These are phyloP conservation scores for Ballota nigra DNA, from an alignment of 257 asterid genomes.

Conservation along the genomic window DNA sequence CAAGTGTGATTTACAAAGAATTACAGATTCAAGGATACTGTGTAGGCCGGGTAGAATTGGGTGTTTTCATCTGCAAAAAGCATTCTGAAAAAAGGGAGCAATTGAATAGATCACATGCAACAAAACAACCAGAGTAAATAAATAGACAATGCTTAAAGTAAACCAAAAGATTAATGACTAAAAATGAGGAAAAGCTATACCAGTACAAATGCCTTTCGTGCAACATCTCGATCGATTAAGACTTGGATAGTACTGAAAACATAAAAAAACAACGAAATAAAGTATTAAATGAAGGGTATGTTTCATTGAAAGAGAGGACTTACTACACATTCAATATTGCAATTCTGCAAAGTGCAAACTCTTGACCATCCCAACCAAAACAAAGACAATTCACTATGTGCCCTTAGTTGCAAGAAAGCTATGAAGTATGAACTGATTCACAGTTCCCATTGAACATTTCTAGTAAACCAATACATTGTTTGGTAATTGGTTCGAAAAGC, in stretches of 20 bases:
- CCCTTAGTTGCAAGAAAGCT: slow-evolving; percentile 7
- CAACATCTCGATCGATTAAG: slow-evolving; percentile 97
- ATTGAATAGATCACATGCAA: slow-evolving; percentile 2
- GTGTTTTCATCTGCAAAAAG: slow-evolving; percentile 96
- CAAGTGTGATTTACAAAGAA: not conserved
- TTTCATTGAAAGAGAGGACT: slow-evolving; percentile 6
- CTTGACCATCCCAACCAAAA: not conserved
- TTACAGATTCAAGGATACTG: slow-evolving; percentile 73
- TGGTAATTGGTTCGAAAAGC: not conserved
- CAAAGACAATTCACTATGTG: not conserved
- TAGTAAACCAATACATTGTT: not conserved
- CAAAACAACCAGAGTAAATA: not conserved
- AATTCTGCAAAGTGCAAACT: slow-evolving; percentile 9
- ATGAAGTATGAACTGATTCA: not conserved
- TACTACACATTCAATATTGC: not conserved
- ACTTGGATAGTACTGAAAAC: slow-evolving; percentile 93
- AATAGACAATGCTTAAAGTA: not conserved
- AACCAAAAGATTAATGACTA: slow-evolving; percentile 7
- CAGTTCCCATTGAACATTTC: slow-evolving; percentile 1
- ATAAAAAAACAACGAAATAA: slow-evolving; percentile 18
- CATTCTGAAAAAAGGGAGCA: slow-evolving; percentile 57
- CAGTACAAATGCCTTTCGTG: slow-evolving; percentile 97
- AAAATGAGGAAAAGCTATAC: slow-evolving; percentile 35
- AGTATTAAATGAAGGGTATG: slow-evolving; percentile 14
- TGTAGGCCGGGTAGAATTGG: slow-evolving; percentile 87